Evolutionary conservation across 2,329 filamentous ascomycete species (phyloP), one percentile per base, ranked within the genome.

Genomic region (Phialocephala subalpina): DNA sequence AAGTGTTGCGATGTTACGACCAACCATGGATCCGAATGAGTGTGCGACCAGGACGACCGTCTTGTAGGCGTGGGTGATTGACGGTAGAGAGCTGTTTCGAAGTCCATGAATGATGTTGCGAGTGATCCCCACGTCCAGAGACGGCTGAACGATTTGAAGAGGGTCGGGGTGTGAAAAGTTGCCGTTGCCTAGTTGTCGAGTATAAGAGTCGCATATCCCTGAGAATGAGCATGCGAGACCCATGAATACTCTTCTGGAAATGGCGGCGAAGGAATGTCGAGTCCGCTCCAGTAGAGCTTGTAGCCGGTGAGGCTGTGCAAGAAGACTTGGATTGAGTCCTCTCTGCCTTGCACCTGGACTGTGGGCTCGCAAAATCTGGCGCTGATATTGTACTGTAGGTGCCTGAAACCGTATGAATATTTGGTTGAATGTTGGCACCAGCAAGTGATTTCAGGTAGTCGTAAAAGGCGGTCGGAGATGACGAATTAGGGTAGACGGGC

Each of bases 11-110:
- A 47, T 8, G 18, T 14, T 18, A 18, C 42, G 42, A 22, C 42
- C 11, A 4, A 47, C 11, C 11, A 47, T 47, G 4, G 42, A 47
- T 14, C 42, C 42, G 42, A 20, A 47, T 9, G 12, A 18, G 18
- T 47, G 42, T 14, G 18, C 97, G 70, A 91, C 87, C 22, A 82
- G 52, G n/a, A 70, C 62, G 20, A 73, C 38, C 2, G 62, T 65
- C 16, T 60, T 42, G 58, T 70, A 73, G 27, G 49, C 35, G 14
- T 47, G 42, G n/a, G 58, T 63, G 14, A 59, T 55, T 35, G 57
- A 60, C 3, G 63, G 65, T 25, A 38, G 22, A 33, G 22, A 12
- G 18, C 56, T 33, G 16, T 14, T 18, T 2, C 56, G 56, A 18
- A 40, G 18, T 4, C 67, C 35, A 66, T 61, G 42, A 14, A 18